These are phyloP conservation scores for Xerocomus minutiporus DNA, from an alignment of 1,284 basidiomycete species.

Conservation along the genomic window DNA sequence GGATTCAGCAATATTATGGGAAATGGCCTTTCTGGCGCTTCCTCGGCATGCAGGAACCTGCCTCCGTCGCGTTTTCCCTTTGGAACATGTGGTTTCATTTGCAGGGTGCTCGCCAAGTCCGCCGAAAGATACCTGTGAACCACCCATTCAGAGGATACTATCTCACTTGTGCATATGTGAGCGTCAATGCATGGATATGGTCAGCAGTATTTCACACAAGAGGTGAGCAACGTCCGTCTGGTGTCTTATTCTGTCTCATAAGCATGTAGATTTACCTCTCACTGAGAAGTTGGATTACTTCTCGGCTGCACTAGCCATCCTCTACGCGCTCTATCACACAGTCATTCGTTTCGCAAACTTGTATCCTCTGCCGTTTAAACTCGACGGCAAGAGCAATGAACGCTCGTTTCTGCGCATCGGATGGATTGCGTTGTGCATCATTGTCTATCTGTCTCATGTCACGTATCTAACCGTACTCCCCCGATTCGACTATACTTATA, in stretches of 20 bases:
- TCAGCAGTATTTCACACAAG: slow-evolving; percentile 89
- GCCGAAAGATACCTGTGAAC: slow-evolving; percentile 43
- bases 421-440: slow-evolving; percentile 46
- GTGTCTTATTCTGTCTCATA: slow-evolving; percentile 8
- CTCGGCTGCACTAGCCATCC: slow-evolving; percentile 81
- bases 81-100: slow-evolving; percentile 77
- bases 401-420: slow-evolving; percentile 19
- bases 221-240: slow-evolving; percentile 46
- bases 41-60: slow-evolving; percentile 88
- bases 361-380: slow-evolving; percentile 41
- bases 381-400: slow-evolving; percentile 1
- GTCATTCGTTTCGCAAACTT: slow-evolving; percentile 76
- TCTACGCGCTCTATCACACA: slow-evolving; percentile 72
- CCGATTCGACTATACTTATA: slow-evolving; percentile 94
- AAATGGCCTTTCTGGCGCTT: slow-evolving; percentile 96
- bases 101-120: slow-evolving; percentile 50
- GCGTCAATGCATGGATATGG: slow-evolving; percentile 93
- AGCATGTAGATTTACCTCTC: slow-evolving; percentile 60
- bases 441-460: slow-evolving; percentile 64
- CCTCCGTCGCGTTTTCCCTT: slow-evolving; percentile 86
- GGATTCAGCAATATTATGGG: slow-evolving; percentile 81
- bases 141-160: slow-evolving; percentile 77
- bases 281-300: slow-evolving; percentile 97
- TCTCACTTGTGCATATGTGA: slow-evolving; percentile 63
- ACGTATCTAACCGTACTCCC: slow-evolving; percentile 74